Evolutionary conservation across 352 stramenopile genomes (phyloP).

Genomic region (Pythium myriotylum): DNA sequence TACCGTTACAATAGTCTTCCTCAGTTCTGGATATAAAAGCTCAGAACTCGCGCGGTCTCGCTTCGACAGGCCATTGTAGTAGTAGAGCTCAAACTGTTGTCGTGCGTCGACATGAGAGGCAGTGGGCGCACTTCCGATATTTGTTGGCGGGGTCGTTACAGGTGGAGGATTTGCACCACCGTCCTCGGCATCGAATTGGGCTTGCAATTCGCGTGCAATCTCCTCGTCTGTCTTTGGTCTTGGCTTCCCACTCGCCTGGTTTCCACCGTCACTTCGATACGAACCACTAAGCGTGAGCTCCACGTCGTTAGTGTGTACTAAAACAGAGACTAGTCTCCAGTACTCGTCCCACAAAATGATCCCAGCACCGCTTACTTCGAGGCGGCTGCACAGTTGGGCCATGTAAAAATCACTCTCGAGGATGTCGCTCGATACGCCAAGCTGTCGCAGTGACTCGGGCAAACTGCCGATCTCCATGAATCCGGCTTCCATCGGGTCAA

Average conservation of each 20-base stretch:
- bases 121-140: not conserved
- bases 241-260: not conserved
- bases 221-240: slow-evolving; percentile 70
- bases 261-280: slow-evolving; percentile 24
- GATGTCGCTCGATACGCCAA: slow-evolving; percentile 62
- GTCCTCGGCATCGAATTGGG: slow-evolving; percentile 69
- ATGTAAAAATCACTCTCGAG: slow-evolving; percentile 65
- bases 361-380: slow-evolving; percentile 76
- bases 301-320: slow-evolving; percentile 73
- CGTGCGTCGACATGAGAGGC: slow-evolving; percentile 7
- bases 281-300: slow-evolving; percentile 63
- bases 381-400: slow-evolving; percentile 49
- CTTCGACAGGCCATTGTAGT: slow-evolving; percentile 47
- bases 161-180: not conserved
- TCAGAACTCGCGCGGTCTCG: slow-evolving; percentile 10
- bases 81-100: slow-evolving; percentile 36
- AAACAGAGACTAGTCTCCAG: slow-evolving; percentile 84
- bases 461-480: slow-evolving; percentile 81
- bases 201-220: slow-evolving; percentile 67
- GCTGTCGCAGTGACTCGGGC: slow-evolving; percentile 56
- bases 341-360: slow-evolving; percentile 94
- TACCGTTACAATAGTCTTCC: slow-evolving; percentile 45
- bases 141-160: not conserved
- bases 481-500: slow-evolving; percentile 87
- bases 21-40: slow-evolving; percentile 37